Conservation (phyloP, 345 rosid genomes). For the Eucalyptus viminalis region DNA sequence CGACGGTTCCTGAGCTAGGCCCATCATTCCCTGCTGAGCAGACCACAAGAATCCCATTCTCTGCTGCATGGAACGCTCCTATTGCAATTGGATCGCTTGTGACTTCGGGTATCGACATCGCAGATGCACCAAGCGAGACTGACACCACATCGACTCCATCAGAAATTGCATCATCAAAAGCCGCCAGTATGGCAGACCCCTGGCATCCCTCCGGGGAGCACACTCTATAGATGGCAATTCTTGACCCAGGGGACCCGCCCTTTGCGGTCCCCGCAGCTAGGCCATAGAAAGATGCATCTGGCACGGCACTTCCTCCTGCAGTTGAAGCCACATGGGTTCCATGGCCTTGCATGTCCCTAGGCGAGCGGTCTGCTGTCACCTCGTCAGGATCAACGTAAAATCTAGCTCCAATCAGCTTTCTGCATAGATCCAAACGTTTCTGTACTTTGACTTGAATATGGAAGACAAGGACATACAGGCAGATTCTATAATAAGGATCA, state of each 20-base stretch:
- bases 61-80: constrained; percentile 73
- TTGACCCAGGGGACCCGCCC: constrained; percentile 60
- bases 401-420: constrained; percentile 84
- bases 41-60: constrained; percentile 58
- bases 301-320: constrained; percentile 50
- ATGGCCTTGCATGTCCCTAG: constrained; percentile 67
- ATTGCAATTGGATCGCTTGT: constrained; percentile 54
- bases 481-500: not conserved
- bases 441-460: not conserved
- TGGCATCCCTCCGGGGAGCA: constrained; percentile 44
- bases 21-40: constrained; percentile 86
- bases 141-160: constrained; percentile 72
- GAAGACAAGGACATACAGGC: not conserved
- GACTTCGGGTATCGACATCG: constrained; percentile 8
- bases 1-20: constrained; percentile 32
- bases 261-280: constrained; percentile 62
- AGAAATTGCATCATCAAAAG: constrained; percentile 63
- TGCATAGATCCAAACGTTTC: not conserved
- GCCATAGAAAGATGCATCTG: constrained; percentile 59
- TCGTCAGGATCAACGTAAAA: constrained; percentile 23
- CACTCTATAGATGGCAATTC: constrained; percentile 62
- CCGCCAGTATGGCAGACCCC: constrained; percentile 58
- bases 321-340: constrained; percentile 76
- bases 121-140: constrained; percentile 51
- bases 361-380: constrained; percentile 1